A percentile compares a stretch with the other conserved stretches of the same genome.
Conservation (phyloP, 768 basidiomycete species). For the Baorangia bicolor region DNA sequence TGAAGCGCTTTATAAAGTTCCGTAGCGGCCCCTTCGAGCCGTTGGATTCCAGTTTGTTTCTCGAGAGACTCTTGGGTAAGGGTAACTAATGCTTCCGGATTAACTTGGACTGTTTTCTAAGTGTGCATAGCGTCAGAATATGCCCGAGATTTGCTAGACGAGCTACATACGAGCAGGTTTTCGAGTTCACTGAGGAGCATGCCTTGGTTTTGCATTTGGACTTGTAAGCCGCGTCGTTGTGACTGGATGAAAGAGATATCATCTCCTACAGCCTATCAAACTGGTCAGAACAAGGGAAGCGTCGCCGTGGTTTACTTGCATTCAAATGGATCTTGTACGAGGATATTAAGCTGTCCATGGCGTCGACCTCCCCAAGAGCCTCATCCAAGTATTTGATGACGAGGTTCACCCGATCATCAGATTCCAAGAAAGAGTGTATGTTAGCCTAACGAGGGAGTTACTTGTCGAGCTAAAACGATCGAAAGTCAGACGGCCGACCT, state of each 20-base stretch:
- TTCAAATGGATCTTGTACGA: slow-evolving; percentile 97
- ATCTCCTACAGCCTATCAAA: slow-evolving; percentile 79
- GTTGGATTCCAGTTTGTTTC: slow-evolving; percentile 68
- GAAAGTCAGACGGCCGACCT: slow-evolving; percentile 47
- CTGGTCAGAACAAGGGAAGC: slow-evolving; percentile 10
- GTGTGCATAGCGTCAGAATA: background rate
- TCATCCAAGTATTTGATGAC: slow-evolving; percentile 91
- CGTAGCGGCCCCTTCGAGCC: slow-evolving; percentile 77
- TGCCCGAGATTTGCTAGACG: background rate
- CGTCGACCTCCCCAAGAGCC: slow-evolving; percentile 83
- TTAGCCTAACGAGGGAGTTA: slow-evolving; percentile 57
- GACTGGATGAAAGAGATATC: slow-evolving; percentile 96
- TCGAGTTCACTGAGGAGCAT: slow-evolving; percentile 82
- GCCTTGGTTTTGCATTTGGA: slow-evolving; percentile 94
- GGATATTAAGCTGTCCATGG: slow-evolving; percentile 83
- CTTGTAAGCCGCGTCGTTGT: slow-evolving; percentile 94
- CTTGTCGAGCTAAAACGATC: background rate
- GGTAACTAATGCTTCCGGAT: slow-evolving; percentile 65
- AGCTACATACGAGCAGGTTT: slow-evolving; percentile 67
- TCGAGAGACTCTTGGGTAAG: slow-evolving; percentile 91
- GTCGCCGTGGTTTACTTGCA: slow-evolving; percentile 46
- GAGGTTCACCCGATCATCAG: slow-evolving; percentile 83
- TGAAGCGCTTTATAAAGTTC: slow-evolving; percentile 95
- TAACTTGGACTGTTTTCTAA: slow-evolving; percentile 95
- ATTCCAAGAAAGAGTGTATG: slow-evolving; percentile 95